Conservation (phyloP, 306 rosid genomes). For the Quercus cerris region DNA sequence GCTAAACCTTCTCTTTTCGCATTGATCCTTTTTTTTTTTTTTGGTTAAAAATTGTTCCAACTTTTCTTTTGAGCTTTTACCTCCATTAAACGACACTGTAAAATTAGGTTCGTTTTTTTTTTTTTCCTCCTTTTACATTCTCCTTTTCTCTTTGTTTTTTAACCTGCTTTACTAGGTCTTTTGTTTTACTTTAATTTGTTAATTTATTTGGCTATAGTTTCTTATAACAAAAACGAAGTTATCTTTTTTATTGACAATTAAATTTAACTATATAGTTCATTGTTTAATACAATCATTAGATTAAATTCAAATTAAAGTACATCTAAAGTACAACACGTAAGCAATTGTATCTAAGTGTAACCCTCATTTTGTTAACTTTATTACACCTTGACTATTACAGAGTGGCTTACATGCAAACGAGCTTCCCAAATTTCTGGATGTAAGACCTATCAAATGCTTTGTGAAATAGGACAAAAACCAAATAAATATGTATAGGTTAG, state of each 20-base stretch:
- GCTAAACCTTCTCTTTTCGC: constrained; percentile 24
- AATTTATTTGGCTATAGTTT: constrained; percentile 1
- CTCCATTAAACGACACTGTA: not conserved
- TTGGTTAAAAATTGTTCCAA: too few species aligned
- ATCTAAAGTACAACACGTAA: too few species aligned
- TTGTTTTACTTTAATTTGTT: too few species aligned
- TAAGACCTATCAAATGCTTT: not conserved
- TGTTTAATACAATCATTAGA: not conserved
- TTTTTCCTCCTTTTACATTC: not conserved
- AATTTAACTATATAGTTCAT: not conserved
- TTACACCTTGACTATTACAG: not conserved
- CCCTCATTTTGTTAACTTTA: too few species aligned
- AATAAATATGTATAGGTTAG: not conserved
- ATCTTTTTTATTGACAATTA: not conserved
- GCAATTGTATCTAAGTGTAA: too few species aligned
- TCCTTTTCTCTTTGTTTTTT: not conserved
- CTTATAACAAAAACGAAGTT: constrained; percentile 13
- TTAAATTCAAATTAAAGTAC: too few species aligned
- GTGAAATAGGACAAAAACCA: constrained; percentile 17
- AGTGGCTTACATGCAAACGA: not conserved
- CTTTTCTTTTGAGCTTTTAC: too few species aligned
- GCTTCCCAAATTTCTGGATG: not conserved
- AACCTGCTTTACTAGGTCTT: not conserved
- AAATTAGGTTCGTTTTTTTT: not conserved
- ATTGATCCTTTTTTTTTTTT: not conserved